Conservation (phyloP, 495 filamentous ascomycete species). For the Trichoderma erinaceum region DNA sequence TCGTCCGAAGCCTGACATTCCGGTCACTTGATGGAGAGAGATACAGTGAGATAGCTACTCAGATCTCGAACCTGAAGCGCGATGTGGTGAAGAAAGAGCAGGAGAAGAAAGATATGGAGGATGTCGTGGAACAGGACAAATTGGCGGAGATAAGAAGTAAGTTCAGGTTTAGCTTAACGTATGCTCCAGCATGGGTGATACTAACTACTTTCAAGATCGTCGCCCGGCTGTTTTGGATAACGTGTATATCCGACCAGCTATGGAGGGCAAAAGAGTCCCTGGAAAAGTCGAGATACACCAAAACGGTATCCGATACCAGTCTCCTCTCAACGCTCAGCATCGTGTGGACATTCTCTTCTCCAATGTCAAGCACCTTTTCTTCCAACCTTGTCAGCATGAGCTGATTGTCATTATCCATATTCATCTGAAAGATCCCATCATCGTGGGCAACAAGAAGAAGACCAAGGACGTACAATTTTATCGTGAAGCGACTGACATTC, state of each 20-base stretch:
- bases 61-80: conserved; percentile 92
- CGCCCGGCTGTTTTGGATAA: conserved; percentile 82
- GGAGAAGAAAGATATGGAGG: conserved; percentile 99
- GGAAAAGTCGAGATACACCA: conserved; percentile 96
- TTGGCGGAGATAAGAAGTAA: conserved; percentile 82
- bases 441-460: conserved; percentile 95
- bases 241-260: conserved; percentile 85
- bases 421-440: conserved; percentile 94
- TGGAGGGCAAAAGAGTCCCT: conserved; percentile 93
- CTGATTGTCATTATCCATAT: conserved; percentile 97
- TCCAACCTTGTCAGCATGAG: conserved; percentile 93
- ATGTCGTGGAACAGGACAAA: conserved; percentile 99
- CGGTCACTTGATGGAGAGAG: conserved; percentile 81
- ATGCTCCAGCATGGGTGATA: not conserved
- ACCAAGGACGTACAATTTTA: conserved; percentile 99
- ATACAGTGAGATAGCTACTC: conserved; percentile 78
- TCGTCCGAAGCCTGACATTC: conserved; percentile 91
- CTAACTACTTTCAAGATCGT: conserved; percentile 56
- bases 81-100: conserved; percentile 83
- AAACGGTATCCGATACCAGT: conserved; percentile 95
- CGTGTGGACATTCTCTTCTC: conserved; percentile 92
- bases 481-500: conserved; percentile 94
- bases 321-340: conserved; percentile 72
- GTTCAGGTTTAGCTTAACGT: conserved; percentile 21
- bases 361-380: conserved; percentile 98